A percentile compares a stretch with the other conserved stretches of the same genome.
These are phyloP conservation scores for Bocquillonia castaneifolia DNA, from an alignment of 441 rosid genomes.

Conservation along the genomic window DNA sequence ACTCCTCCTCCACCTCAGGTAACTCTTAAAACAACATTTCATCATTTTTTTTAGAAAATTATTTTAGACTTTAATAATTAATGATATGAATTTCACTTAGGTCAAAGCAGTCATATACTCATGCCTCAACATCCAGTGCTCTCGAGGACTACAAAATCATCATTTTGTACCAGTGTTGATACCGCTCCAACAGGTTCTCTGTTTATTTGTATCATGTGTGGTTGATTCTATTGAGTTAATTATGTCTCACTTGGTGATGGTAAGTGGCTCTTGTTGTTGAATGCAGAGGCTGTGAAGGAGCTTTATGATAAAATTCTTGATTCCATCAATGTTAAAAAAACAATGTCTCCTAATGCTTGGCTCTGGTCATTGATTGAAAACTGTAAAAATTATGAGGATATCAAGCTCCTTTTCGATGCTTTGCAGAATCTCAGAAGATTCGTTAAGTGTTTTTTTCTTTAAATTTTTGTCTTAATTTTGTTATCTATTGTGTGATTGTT, in stretches of 20 bases:
- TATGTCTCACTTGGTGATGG: conserved; percentile 1
- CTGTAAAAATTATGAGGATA: conserved; percentile 54
- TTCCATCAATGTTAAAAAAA: conserved; percentile 51
- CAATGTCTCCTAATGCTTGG: conserved; percentile 84
- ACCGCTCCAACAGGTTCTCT: conserved; percentile 53
- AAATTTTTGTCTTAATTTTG: neutral
- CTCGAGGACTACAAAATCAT: conserved; percentile 26
- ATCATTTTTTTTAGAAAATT: neutral
- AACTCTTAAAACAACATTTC: neutral
- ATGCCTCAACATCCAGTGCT: conserved; percentile 10
- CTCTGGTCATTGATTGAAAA: conserved; percentile 73
- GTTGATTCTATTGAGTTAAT: neutral
- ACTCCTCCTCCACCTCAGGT: conserved; percentile 20
- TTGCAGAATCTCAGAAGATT: conserved; percentile 65
- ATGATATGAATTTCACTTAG: conserved; percentile 8
- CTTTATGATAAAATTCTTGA: conserved; percentile 53
- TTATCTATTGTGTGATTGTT: neutral
- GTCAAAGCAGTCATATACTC: conserved; percentile 30
- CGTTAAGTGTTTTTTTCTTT: conserved; percentile 43
- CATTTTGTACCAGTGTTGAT: conserved; percentile 37
- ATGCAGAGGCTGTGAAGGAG: conserved; percentile 72
- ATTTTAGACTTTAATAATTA: neutral
- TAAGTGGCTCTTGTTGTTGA: neutral
- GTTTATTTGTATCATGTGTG: neutral
- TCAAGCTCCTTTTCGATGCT: conserved; percentile 55